These are phyloP conservation scores for Tetradesmus lagerheimii DNA, from an alignment of 139 green algal species.

Conservation along the genomic window DNA sequence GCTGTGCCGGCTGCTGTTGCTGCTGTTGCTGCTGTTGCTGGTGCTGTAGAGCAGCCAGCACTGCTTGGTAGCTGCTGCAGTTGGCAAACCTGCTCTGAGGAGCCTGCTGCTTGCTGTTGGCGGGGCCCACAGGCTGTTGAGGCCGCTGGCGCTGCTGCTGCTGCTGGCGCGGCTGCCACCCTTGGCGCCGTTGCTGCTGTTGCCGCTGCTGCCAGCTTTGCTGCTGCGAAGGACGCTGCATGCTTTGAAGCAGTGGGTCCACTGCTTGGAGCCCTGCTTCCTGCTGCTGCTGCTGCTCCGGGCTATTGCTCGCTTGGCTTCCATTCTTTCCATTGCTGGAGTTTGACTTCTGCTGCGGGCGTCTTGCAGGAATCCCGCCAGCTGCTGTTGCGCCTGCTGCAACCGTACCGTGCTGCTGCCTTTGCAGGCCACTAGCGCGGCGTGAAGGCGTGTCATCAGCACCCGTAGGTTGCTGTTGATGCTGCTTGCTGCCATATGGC, in stretches of 20 bases:
- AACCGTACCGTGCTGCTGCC: background rate
- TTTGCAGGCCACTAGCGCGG: background rate
- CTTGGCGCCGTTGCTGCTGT: background rate
- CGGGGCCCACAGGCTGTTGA: background rate
- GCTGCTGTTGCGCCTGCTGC: background rate
- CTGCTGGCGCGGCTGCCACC: conserved; percentile 1
- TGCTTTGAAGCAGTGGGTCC: background rate
- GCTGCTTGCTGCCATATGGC: background rate
- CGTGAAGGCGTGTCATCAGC: background rate
- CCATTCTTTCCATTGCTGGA: background rate
- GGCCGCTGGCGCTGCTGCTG: background rate
- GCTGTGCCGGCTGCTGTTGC: background rate
- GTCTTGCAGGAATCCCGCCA: background rate
- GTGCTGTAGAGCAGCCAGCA: background rate
- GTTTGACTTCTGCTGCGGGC: background rate
- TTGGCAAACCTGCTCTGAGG: background rate
- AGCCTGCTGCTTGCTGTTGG: background rate
- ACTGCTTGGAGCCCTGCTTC: background rate
- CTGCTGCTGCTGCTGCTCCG: background rate
- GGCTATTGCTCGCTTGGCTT: background rate
- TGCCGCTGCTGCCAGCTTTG: background rate
- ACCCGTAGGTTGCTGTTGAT: background rate
- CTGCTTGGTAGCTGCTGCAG: background rate
- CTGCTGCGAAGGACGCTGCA: conserved; percentile 4
- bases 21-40: conserved; percentile 24